Evolutionary conservation across 257 asterid species (phyloP), one percentile per base, ranked within the genome.

Genomic region (Solanum rostratum): DNA sequence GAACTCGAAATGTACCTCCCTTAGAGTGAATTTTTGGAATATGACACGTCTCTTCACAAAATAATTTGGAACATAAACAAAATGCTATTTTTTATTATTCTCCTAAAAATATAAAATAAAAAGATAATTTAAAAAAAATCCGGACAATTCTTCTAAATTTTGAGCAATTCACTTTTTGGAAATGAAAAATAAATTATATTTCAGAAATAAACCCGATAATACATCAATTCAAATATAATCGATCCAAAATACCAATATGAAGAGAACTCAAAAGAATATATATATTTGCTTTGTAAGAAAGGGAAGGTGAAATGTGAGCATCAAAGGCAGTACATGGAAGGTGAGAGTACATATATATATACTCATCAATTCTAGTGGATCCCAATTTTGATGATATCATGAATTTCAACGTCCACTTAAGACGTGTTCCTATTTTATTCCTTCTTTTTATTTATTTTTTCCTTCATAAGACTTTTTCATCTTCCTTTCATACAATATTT

Each of bases 141-240:
- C n/a, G n/a, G n/a, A n/a, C n/a, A n/a, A n/a, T n/a, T n/a, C n/a
- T n/a, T n/a, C n/a, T n/a, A n/a, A n/a, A n/a, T n/a, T n/a, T n/a
- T n/a, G n/a, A n/a, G n/a, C n/a, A n/a, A n/a, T n/a, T n/a, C n/a
- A n/a, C n/a, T n/a, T n/a, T n/a, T n/a, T n/a, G n/a, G n/a, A n/a
- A n/a, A n/a, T n/a, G n/a, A n/a, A n/a, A n/a, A n/a, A n/a, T n/a
- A n/a, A n/a, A n/a, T n/a, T n/a, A n/a, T n/a, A n/a, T n/a, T n/a
- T n/a, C n/a, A n/a, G n/a, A n/a, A n/a, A 10, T 5, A 2, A 5
- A 5, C 3, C 3, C 1, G 2, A 15, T 0, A 15, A 0, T 5
- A 0, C 6, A 2, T 5, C 8, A 15, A 15, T 15, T 15, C 57
- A 52, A 15, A 52, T 15, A 15, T 52, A 5, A 1, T 0, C 1